Evolutionary conservation across 1,284 basidiomycete genomes (phyloP).

Genomic region (Cutaneotrichosporon dermatis): DNA sequence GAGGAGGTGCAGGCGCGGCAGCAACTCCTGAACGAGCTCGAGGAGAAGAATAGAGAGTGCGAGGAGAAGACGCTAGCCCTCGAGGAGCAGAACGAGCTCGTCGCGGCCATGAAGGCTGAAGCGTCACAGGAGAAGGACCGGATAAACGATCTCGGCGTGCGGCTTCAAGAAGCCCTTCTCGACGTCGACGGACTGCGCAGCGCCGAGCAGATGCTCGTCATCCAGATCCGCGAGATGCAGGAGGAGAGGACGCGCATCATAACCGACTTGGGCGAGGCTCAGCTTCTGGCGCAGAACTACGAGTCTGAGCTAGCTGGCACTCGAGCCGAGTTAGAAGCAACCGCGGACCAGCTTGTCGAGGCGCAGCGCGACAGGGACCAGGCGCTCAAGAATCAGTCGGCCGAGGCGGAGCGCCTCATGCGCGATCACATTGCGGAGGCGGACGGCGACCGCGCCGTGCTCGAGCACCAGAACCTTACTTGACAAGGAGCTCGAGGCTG

Average conservation of each 20-base stretch:
- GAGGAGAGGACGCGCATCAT: conserved; percentile 68
- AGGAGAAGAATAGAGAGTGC: conserved; percentile 31
- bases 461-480: conserved; percentile 80
- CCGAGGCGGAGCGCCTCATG: conserved; percentile 75
- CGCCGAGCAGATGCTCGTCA: conserved; percentile 53
- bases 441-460: conserved; percentile 80
- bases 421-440: conserved; percentile 85
- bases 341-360: conserved; percentile 59
- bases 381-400: conserved; percentile 65
- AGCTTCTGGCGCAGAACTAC: conserved; percentile 64
- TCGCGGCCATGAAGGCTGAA: conserved; percentile 49
- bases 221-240: conserved; percentile 61
- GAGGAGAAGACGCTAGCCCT: conserved; percentile 32
- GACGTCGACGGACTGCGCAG: conserved; percentile 57
- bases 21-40: conserved; percentile 34
- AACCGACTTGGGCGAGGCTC: conserved; percentile 67
- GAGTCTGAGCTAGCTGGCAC: conserved; percentile 61
- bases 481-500: conserved; percentile 52
- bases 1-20: conserved; percentile 41
- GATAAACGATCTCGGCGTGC: conserved; percentile 53
- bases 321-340: conserved; percentile 42
- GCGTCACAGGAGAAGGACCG: conserved; percentile 55
- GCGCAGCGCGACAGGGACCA: conserved; percentile 69
- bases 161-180: conserved; percentile 59
- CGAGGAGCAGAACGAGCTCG: conserved; percentile 34